These are phyloP conservation scores for Neurospora tetraspora DNA, from an alignment of 495 filamentous ascomycete species.

Conservation along the genomic window DNA sequence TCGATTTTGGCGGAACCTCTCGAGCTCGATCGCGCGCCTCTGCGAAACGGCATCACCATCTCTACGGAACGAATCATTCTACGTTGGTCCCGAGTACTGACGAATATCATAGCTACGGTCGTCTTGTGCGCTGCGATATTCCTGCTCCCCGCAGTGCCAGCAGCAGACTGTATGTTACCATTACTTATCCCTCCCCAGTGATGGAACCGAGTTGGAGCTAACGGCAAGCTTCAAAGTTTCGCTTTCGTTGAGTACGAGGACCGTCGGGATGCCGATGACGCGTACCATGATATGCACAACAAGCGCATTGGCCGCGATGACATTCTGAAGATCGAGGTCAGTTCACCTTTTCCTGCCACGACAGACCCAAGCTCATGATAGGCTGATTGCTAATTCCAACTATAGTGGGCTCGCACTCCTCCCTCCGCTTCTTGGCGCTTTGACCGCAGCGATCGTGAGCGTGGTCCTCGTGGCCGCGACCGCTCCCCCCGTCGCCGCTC, in stretches of 20 bases:
- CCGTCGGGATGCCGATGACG: constrained; percentile 97
- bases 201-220: background rate
- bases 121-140: constrained; percentile 97
- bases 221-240: constrained; percentile 49
- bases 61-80: constrained; percentile 10
- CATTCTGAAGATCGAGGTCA: constrained; percentile 92
- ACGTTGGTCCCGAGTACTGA: constrained; percentile 12
- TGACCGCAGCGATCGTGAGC: constrained; percentile 42
- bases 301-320: constrained; percentile 96
- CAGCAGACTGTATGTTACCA: constrained; percentile 76
- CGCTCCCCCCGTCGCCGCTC: constrained; percentile 58
- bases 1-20: constrained; percentile 20
- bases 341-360: constrained; percentile 9
- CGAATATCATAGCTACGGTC: constrained; percentile 67
- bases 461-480: constrained; percentile 14
- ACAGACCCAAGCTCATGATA: background rate
- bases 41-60: constrained; percentile 10
- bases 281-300: constrained; percentile 99
- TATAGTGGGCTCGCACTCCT: constrained; percentile 93
- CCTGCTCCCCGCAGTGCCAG: constrained; percentile 87
- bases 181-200: constrained; percentile 1
- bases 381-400: constrained; percentile 11
- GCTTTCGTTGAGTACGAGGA: constrained; percentile 99
- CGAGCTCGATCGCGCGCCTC: constrained; percentile 19
- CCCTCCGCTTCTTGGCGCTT: constrained; percentile 98